Base-by-base conservation (phyloP, 2,329 filamentous ascomycete genomes). In the Penicillium griseofulvum region DNA sequence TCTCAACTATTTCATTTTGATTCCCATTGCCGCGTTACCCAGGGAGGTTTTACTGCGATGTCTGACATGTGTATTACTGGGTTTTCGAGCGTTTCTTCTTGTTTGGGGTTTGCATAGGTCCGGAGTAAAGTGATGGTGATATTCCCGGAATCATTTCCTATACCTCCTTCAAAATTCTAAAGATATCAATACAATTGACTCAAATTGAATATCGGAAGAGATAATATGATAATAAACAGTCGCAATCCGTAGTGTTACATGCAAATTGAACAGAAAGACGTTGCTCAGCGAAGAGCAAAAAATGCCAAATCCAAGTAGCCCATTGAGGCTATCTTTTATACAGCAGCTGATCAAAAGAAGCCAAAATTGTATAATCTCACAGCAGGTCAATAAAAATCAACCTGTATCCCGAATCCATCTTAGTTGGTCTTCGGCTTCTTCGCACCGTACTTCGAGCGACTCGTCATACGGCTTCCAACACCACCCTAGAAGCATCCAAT, bases 381-480 rank as follows among this genome's bases (percentile, higher is more conserved):
- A 55, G 19, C 19, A 44, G 47, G n/a, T 55, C 33, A 33, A 33
- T 33, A 11, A 10, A 5, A 22, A 22, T 26, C 43, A 52, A 37
- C 29, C 38, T 42, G 34, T 28, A 31, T 3, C 14, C 52, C 42
- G 14, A 53, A 38, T 46, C 10, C 45, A 46, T 10, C 41, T 57
- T 70, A 81, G 22, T 87, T 86, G 74, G 86, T 86, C 87, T 97
- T 97, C 0, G 94, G 93, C 81, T 97, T 97, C 87, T 99, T 99
- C 47, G 94, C 96, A 58, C 94, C 94, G 72, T 96, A 99, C 78
- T 99, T 99, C 69, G 91, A 97, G 68, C 94, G 83, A 74, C 89
- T 91, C 22, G 87, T 90, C 68, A 88, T 83, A 65, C 94, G 83
- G 73, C 86, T 94, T 22, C 86, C 87, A 62, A 99, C 94, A 80